Conservation (phyloP, 2,329 filamentous ascomycete species). For the Diaporthe eres region DNA sequence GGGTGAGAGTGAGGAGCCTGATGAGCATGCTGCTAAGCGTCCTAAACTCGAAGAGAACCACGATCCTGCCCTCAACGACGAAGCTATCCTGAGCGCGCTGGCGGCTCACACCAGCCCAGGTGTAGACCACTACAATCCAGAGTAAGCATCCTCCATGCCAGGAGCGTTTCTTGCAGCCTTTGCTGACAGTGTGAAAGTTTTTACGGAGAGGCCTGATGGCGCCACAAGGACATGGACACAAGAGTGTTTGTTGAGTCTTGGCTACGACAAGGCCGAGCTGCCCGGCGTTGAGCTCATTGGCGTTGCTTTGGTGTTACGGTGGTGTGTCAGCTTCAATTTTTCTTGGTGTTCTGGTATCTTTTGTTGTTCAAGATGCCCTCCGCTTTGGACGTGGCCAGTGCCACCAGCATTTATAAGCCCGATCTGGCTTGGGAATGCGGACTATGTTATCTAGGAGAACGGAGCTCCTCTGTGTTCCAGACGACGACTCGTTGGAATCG, state of each 20-base stretch:
- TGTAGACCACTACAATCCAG: constrained; percentile 56
- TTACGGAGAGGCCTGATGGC: constrained; percentile 38
- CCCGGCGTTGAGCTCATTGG: constrained; percentile 22
- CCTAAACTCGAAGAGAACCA: constrained; percentile 55
- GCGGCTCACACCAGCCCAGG: constrained; percentile 58
- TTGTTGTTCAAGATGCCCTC: neutral
- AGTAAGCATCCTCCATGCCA: constrained; percentile 53
- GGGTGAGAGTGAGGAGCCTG: constrained; percentile 42
- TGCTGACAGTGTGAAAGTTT: constrained; percentile 32
- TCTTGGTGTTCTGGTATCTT: constrained; percentile 35
- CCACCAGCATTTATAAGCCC: neutral
- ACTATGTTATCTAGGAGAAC: neutral
- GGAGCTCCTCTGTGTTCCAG: neutral
- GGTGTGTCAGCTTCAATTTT: constrained; percentile 16
- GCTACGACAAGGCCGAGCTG: neutral
- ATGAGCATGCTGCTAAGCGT: constrained; percentile 58
- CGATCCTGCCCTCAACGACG: constrained; percentile 59
- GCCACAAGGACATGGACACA: neutral
- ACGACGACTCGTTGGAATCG: neutral
- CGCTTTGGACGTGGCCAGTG: neutral
- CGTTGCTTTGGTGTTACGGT: constrained; percentile 35
- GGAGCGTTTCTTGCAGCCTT: neutral
- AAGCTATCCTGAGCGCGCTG: constrained; percentile 62
- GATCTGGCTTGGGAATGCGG: constrained; percentile 7
- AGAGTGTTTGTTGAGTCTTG: neutral